A percentile compares a stretch with the other conserved stretches of the same genome.
These are phyloP conservation scores for Malassezia nana DNA, from an alignment of 1,284 basidiomycete genomes.

Conservation along the genomic window DNA sequence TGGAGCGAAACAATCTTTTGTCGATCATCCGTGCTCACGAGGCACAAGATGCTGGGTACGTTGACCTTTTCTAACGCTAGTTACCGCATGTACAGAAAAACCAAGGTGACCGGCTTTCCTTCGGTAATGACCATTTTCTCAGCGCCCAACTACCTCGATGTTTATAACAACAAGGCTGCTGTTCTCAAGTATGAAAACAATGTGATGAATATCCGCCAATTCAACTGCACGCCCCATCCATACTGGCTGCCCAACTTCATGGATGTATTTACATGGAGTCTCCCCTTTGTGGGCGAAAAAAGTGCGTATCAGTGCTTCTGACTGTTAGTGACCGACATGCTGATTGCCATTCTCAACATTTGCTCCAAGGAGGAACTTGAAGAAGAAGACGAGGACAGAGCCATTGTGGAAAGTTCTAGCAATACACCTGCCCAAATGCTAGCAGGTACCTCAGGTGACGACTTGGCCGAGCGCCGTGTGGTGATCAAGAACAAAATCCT, in stretches of 20 bases:
- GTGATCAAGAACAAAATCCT: conserved; percentile 96
- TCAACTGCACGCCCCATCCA: conserved; percentile 88
- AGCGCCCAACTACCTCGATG: conserved; percentile 84
- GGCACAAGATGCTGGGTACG: conserved; percentile 76
- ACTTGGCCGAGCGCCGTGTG: conserved; percentile 67
- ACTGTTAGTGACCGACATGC: conserved; percentile 75
- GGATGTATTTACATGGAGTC: conserved; percentile 97
- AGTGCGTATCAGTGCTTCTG: conserved; percentile 56
- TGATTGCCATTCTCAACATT: conserved; percentile 83
- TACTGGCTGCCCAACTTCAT: conserved; percentile 98
- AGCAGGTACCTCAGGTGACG: conserved; percentile 35
- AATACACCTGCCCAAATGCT: not conserved
- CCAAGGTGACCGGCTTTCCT: conserved; percentile 76
- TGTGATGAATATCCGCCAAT: conserved; percentile 87
- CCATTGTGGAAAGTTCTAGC: not conserved
- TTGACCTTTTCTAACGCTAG: not conserved
- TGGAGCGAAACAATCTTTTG: conserved; percentile 84
- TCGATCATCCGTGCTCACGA: conserved; percentile 91
- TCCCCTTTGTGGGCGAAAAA: conserved; percentile 96
- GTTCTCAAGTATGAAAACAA: conserved; percentile 94
- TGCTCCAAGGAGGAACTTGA: conserved; percentile 90
- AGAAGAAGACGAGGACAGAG: conserved; percentile 61
- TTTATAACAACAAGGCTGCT: conserved; percentile 93
- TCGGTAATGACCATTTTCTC: conserved; percentile 96
- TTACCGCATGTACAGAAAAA: conserved; percentile 94